Evolutionary conservation across 2,329 filamentous ascomycete species (phyloP).

Genomic region (Xylariales sp.): DNA sequence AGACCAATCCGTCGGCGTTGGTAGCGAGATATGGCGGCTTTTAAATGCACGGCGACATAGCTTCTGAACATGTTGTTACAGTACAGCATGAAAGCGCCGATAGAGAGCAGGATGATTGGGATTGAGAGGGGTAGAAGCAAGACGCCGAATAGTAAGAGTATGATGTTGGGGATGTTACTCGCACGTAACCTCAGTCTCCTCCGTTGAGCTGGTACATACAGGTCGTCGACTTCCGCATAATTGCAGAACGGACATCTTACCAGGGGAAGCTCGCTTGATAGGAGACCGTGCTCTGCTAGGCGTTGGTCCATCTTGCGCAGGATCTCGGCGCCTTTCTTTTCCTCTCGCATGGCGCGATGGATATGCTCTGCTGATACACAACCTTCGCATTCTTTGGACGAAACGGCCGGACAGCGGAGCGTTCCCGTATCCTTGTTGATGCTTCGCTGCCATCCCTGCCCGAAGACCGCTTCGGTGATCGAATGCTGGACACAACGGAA

Average conservation of each 20-base stretch:
- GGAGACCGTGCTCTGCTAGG: conserved; percentile 69
- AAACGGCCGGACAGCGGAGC: conserved; percentile 76
- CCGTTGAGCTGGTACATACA: conserved; percentile 57
- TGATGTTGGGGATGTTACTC: conserved; percentile 41
- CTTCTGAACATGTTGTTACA: conserved; percentile 38
- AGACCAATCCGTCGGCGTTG: conserved; percentile 67
- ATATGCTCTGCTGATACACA: conserved; percentile 66
- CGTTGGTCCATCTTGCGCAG: conserved; percentile 74
- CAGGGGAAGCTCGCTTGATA: conserved; percentile 69
- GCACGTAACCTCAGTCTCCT: conserved; percentile 53
- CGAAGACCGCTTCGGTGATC: conserved; percentile 83
- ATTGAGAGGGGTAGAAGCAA: conserved; percentile 20
- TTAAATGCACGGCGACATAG: conserved; percentile 43
- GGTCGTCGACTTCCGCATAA: conserved; percentile 83
- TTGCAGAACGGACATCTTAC: conserved; percentile 85
- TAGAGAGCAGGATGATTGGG: conserved; percentile 43
- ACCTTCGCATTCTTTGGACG: conserved; percentile 67
- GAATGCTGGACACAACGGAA: conserved; percentile 78
- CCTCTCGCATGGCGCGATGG: conserved; percentile 64
- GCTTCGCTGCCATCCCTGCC: conserved; percentile 83
- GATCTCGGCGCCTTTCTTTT: conserved; percentile 65
- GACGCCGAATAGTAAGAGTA: conserved; percentile 24
- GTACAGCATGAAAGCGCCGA: conserved; percentile 36
- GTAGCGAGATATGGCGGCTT: conserved; percentile 59
- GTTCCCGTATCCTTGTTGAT: conserved; percentile 70